Base-by-base conservation (phyloP, 176 grass and related monocot species). In the Saccharum officinarum region DNA sequence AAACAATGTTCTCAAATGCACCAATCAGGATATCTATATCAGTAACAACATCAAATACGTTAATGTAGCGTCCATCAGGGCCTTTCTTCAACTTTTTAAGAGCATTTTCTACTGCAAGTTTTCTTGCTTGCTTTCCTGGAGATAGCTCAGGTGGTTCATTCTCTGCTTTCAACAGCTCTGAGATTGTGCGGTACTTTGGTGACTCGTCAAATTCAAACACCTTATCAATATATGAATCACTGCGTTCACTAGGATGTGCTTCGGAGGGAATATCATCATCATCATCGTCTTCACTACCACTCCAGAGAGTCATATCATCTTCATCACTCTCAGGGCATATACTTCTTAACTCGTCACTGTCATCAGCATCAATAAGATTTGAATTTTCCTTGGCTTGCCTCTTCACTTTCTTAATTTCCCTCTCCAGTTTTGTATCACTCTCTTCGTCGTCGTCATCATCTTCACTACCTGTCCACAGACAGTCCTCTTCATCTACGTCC, bases 21-120 rank as follows among this genome's bases (percentile, higher is more conserved):
- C 96, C 96, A 85, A 95, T 98, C 77, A 95, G 73, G 62, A 98
- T 92, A 95, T 98, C 93, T 38, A 98, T 92, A 83, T 98, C 96
- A 52, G 83, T 95, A 70, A 89, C 94, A 74, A 98, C 96, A 74
- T 98, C 96, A 76, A 87, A 98, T 2, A 98, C 91, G 11, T 95
- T 98, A 69, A 87, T 94, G 64, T 94, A 92, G 44, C 93, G 89
- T 31, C 91, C 93, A 18, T 98, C 96, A 73, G 93, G 93, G 10
- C 93, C 96, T 71, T 95, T 98, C 41, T 98, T 98, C 49, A 98
- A 86, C 73, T 98, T 95, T 75, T 92, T 98, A 70, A 98, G 83
- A 86, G 96, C 96, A 85, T 98, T 98, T 90, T 98, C 92, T 59
- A 98, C 93, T 15, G 96, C 93, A 75, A 98, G 85, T 47, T 98